These are phyloP conservation scores for Cutaneotrichosporon dermatis DNA, from an alignment of 1,284 basidiomycete species.

Conservation along the genomic window DNA sequence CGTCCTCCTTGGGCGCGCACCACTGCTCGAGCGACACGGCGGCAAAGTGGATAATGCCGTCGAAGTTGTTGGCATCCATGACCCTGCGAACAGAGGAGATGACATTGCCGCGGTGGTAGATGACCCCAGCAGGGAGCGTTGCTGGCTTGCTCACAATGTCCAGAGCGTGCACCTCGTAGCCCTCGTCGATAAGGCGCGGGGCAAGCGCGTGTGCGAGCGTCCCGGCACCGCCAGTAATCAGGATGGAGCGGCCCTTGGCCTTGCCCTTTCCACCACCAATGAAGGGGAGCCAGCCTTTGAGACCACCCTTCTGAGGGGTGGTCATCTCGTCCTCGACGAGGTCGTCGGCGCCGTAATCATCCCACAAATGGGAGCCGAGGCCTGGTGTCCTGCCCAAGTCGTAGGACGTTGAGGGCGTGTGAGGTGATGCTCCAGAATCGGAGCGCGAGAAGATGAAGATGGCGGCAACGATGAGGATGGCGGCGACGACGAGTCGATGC, in stretches of 20 bases:
- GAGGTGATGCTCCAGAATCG: background rate
- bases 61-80: conserved; percentile 14
- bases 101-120: conserved; percentile 22
- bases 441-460: conserved; percentile 7
- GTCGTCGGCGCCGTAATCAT: background rate
- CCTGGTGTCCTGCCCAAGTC: background rate
- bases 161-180: conserved; percentile 32
- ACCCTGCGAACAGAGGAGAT: background rate
- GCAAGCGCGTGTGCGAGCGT: conserved; percentile 30
- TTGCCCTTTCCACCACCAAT: conserved; percentile 32
- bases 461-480: conserved; percentile 4
- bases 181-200: background rate
- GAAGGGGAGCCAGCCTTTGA: conserved; percentile 1
- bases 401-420: background rate
- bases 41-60: conserved; percentile 45
- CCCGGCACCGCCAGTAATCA: conserved; percentile 45
- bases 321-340: conserved; percentile 11
- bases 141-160: conserved; percentile 27
- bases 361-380: conserved; percentile 4
- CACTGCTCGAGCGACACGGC: conserved; percentile 37
- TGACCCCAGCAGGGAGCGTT: conserved; percentile 19
- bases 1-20: conserved; percentile 36
- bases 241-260: conserved; percentile 33
- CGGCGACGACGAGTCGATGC: conserved; percentile 10
- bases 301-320: background rate